These are phyloP conservation scores for Piromyces sp. DNA, from an alignment of 192 early-diverging fungal species.

Conservation along the genomic window DNA sequence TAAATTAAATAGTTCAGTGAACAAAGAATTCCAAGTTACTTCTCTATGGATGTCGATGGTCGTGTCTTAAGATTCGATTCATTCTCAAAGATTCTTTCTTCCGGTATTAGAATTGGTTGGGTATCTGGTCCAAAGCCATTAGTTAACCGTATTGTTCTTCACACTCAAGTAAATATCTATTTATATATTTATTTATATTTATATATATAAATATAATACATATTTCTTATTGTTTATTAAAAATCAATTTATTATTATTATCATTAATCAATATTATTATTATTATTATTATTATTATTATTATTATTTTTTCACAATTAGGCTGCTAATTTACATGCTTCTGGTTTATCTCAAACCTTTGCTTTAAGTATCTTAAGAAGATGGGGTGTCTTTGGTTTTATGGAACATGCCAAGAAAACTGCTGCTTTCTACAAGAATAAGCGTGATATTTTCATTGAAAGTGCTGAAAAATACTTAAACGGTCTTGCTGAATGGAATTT, in stretches of 20 bases:
- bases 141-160: conserved; percentile 60
- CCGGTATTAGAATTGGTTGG: conserved; percentile 75
- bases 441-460: conserved; percentile 45
- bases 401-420: conserved; percentile 45
- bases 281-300: neutral
- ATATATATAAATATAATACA: too few relatives aligned
- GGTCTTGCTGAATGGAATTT: conserved; percentile 25
- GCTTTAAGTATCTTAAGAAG: conserved; percentile 37
- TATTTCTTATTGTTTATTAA: too few relatives aligned
- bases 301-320: neutral
- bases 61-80: conserved; percentile 83
- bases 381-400: conserved; percentile 75
- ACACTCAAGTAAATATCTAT: conserved; percentile 29
- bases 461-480: conserved; percentile 39
- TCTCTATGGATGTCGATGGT: conserved; percentile 76
- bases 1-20: conserved; percentile 12
- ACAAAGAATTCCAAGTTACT: conserved; percentile 46
- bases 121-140: conserved; percentile 41
- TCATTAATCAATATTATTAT: neutral
- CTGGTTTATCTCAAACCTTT: conserved; percentile 67
- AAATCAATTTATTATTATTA: too few relatives aligned
- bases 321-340: conserved; percentile 64
- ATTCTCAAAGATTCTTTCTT: conserved; percentile 78
- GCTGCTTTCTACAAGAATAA: conserved; percentile 56
- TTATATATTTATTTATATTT: too few relatives aligned